Base-by-base conservation (phyloP, 2,329 filamentous ascomycete species). In the Alternaria viburni region DNA sequence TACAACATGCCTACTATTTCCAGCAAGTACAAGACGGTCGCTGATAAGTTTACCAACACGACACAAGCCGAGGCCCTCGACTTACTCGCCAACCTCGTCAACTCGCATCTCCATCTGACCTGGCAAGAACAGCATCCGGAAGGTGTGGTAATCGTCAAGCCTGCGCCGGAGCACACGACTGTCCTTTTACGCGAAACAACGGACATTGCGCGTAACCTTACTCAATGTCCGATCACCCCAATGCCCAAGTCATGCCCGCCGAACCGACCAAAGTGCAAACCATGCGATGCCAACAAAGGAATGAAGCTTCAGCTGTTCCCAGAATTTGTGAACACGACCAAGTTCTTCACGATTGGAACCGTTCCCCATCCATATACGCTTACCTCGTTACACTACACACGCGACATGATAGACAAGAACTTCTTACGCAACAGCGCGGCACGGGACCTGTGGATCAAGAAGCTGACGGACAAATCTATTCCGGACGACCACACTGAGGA, bases 321-420 rank as follows among this genome's bases (percentile, higher is more conserved):
- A 4, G 82, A 86, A 17, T 96, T 93, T 79, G 86, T 86, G 59
- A 97, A 97, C 79, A 86, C 86, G 5, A 89, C 90, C 13, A 85
- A 84, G 2, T 77, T 91, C 15, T 98, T 93, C 82, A 93, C 91
- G 3, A 92, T 99, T 67, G 93, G 91, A 62, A 92, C 90, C 1
- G 90, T 98, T 12, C 95, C 95, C 0, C 96, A 99, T 77, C 96
- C 96, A 0, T 97, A 93, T 83, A 97, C 94, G 1, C 85, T 93
- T 45, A 87, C 89, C 57, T 87, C 89, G 12, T 83, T 98, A 17
- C 85, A 88, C 62, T 86, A 88, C 67, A 86, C 75, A 3, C 74
- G 88, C 61, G 81, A 83, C 56, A 82, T 75, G 10, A 63, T 84
- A 47, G 77, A 81, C 58, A 66, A 74, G 8, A 75, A 73, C 23